Evolutionary conservation across 78 protist species (phyloP).

Genomic region (Neovahlkampfia damariscottae): DNA sequence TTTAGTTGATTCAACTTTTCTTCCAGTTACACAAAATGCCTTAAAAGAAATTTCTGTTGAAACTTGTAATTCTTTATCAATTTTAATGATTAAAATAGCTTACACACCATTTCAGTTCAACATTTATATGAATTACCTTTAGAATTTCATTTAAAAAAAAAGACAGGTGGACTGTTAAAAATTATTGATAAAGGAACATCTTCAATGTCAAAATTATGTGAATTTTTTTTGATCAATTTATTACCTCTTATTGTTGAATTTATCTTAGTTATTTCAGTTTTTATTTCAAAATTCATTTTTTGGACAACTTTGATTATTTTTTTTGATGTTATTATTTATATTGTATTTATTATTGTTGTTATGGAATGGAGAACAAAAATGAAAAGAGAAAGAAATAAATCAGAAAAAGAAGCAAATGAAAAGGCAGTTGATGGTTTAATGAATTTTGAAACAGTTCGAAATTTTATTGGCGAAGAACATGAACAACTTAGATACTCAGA

Average conservation of each 20-base stretch:
- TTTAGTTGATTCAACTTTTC: slow-evolving; percentile 48
- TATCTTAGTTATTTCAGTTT: slow-evolving; percentile 45
- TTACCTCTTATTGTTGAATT: slow-evolving; percentile 69
- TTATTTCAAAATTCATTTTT: slow-evolving; percentile 28
- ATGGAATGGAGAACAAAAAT: slow-evolving; percentile 58
- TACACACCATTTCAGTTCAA: no score
- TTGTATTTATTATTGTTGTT: slow-evolving; percentile 50
- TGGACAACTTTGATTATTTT: slow-evolving; percentile 18
- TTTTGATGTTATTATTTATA: slow-evolving; percentile 39
- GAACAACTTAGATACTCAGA: slow-evolving; percentile 13
- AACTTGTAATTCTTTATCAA: slow-evolving; percentile 19
- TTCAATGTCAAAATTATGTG: slow-evolving; percentile 47
- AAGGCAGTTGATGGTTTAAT: slow-evolving; percentile 45
- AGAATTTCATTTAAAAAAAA: slow-evolving; percentile 60
- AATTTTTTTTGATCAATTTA: slow-evolving; percentile 48
- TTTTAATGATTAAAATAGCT: no score
- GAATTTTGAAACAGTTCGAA: slow-evolving; percentile 70
- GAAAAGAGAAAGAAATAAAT: slow-evolving; percentile 16
- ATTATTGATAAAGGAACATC: slow-evolving; percentile 71
- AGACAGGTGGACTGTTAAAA: slow-evolving; percentile 62
- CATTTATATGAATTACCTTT: slow-evolving; percentile 67
- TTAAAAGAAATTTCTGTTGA: slow-evolving; percentile 33
- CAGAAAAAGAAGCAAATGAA: slow-evolving; percentile 18
- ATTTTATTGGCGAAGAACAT: slow-evolving; percentile 47
- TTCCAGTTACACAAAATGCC: slow-evolving; percentile 60